A percentile compares a stretch with the other conserved stretches of the same genome.
Evolutionary conservation across 75 land plant genomes (phyloP).

Genomic region (Azolla pinnata): DNA sequence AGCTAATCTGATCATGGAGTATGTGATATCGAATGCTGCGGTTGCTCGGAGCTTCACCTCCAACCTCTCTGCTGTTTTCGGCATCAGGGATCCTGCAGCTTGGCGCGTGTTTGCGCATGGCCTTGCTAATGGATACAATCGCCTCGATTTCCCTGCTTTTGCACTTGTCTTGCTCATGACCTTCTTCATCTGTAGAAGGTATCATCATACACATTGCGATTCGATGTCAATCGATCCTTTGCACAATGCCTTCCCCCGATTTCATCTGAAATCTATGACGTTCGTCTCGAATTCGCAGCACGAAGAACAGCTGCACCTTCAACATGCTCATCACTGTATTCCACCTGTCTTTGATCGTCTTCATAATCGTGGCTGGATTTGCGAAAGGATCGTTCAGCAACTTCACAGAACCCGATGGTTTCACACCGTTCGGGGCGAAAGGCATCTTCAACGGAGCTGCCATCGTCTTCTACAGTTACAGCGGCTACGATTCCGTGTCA

Average conservation of each 20-base stretch:
- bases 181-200: constrained; percentile 72
- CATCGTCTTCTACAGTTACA: constrained; percentile 78
- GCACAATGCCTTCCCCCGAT: no score
- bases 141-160: constrained; percentile 67
- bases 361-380: constrained; percentile 68
- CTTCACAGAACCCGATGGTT: constrained; percentile 52
- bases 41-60: constrained; percentile 73
- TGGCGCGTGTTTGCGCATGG: constrained; percentile 48
- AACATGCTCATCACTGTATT: constrained; percentile 65
- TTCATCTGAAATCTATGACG: no score
- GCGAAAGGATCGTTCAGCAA: constrained; percentile 56
- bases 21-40: constrained; percentile 85
- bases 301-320: constrained; percentile 64
- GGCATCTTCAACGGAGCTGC: constrained; percentile 86
- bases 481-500: constrained; percentile 92
- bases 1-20: constrained; percentile 81
- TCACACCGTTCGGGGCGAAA: constrained; percentile 57
- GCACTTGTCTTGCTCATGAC: constrained; percentile 51
- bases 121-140: constrained; percentile 49
- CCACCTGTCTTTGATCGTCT: constrained; percentile 58
- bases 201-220: no score
- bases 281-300: no score
- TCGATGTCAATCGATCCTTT: no score
- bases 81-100: constrained; percentile 23
- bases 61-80: constrained; percentile 50